Conservation (phyloP, 139 green algal species). For the Astrephomene gubernaculifera region DNA sequence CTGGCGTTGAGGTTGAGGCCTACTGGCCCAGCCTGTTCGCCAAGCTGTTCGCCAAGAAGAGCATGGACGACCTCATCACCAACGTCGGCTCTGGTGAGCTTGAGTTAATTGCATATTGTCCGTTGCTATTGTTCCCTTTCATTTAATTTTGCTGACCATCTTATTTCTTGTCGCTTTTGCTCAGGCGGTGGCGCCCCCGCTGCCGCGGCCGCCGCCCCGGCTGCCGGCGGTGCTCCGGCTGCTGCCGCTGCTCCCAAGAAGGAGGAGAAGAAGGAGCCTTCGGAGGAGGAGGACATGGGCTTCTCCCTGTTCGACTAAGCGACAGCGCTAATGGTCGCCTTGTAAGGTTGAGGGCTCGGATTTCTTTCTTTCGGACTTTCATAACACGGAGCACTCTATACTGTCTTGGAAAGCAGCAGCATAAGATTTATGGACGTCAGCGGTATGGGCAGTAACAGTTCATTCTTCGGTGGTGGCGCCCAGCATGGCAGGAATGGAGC, state of each 20-base stretch:
- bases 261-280: constrained; percentile 88
- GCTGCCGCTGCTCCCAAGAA: constrained; percentile 73
- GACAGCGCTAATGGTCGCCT: constrained; percentile 4
- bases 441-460: no score
- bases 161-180: constrained; percentile 24
- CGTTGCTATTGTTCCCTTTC: no score
- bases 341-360: constrained; percentile 29
- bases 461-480: no score
- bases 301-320: constrained; percentile 72
- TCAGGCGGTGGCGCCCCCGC: constrained; percentile 65
- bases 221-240: constrained; percentile 72
- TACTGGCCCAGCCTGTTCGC: constrained; percentile 98
- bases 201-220: constrained; percentile 71
- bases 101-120: neutral
- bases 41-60: constrained; percentile 96
- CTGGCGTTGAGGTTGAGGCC: constrained; percentile 81
- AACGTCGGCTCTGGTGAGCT: constrained; percentile 93
- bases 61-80: constrained; percentile 95
- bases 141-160: no score
- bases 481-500: no score
- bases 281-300: constrained; percentile 94
- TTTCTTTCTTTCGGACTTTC: constrained; percentile 1
- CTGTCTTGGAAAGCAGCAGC: neutral
- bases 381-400: neutral
- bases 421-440: neutral